phyloP scores from a whole-genome alignment of 2,329 filamentous ascomycete genomes.

The Tolypocladium guangdongense region DNA sequence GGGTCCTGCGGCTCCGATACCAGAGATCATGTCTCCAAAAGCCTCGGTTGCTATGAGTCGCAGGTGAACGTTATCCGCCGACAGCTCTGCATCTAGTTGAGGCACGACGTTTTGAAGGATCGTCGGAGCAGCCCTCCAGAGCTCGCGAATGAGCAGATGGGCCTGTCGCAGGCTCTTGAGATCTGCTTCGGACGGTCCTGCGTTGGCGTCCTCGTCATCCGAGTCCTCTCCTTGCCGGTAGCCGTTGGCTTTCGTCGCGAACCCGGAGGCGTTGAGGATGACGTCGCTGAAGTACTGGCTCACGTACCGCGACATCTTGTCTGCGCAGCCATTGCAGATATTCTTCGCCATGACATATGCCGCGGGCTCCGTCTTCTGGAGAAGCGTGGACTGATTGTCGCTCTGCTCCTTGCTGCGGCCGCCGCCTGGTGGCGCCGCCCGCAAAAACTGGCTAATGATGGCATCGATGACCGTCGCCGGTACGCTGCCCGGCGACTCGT shows the following conservation, averaged over 20 bases:
- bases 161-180: slow-evolving; percentile 82
- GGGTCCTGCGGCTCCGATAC: slow-evolving; percentile 83
- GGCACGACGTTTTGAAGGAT: slow-evolving; percentile 90
- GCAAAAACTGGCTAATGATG: slow-evolving; percentile 89
- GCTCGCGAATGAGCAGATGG: slow-evolving; percentile 76
- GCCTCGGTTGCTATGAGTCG: slow-evolving; percentile 86
- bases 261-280: slow-evolving; percentile 73
- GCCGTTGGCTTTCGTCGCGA: slow-evolving; percentile 43
- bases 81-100: slow-evolving; percentile 84
- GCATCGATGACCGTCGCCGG: slow-evolving; percentile 79
- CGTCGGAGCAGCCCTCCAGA: slow-evolving; percentile 84
- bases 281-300: slow-evolving; percentile 97
- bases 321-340: slow-evolving; percentile 77
- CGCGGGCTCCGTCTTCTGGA: slow-evolving; percentile 79
- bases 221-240: slow-evolving; percentile 49
- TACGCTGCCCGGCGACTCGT: slow-evolving; percentile 64
- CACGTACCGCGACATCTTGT: slow-evolving; percentile 91
- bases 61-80: slow-evolving; percentile 78
- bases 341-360: slow-evolving; percentile 96
- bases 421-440: slow-evolving; percentile 63
- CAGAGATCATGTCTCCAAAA: slow-evolving; percentile 86
- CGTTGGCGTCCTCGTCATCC: slow-evolving; percentile 48
- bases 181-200: slow-evolving; percentile 69
- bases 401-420: slow-evolving; percentile 54
- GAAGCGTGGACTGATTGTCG: slow-evolving; percentile 68